Evolutionary conservation across 2,329 filamentous ascomycete species (phyloP).

Genomic region (Moelleriella libera): DNA sequence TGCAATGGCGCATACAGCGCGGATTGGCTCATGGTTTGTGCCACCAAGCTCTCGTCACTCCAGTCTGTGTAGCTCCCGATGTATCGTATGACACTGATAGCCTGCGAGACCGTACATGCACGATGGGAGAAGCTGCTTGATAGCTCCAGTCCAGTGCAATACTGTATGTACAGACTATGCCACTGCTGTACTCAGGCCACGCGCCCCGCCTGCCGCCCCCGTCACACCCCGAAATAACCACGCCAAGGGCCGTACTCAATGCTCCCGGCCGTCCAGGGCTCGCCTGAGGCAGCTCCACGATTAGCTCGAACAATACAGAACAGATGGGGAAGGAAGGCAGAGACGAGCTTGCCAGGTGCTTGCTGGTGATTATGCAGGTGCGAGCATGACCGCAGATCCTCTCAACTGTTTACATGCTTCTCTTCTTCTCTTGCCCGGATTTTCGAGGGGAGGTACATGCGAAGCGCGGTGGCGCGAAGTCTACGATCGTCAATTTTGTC

Average conservation of each 20-base stretch:
- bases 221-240: background rate
- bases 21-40: background rate
- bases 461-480: no score
- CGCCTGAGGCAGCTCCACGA: background rate
- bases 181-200: background rate
- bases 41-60: background rate
- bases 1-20: background rate
- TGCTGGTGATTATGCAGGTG: no score
- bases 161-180: background rate
- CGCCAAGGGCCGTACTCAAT: background rate
- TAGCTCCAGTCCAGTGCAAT: no score
- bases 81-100: background rate
- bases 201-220: background rate
- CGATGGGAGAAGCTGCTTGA: no score
- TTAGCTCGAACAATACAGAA: background rate
- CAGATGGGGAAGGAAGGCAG: no score
- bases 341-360: no score
- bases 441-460: no score
- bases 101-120: background rate
- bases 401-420: no score
- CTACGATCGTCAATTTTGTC: no score
- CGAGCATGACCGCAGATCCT: no score
- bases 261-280: background rate
- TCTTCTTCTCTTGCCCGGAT: no score
- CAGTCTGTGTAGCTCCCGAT: background rate